These are phyloP conservation scores for Megacollybia marginata DNA, from an alignment of 768 basidiomycete genomes.

Conservation along the genomic window DNA sequence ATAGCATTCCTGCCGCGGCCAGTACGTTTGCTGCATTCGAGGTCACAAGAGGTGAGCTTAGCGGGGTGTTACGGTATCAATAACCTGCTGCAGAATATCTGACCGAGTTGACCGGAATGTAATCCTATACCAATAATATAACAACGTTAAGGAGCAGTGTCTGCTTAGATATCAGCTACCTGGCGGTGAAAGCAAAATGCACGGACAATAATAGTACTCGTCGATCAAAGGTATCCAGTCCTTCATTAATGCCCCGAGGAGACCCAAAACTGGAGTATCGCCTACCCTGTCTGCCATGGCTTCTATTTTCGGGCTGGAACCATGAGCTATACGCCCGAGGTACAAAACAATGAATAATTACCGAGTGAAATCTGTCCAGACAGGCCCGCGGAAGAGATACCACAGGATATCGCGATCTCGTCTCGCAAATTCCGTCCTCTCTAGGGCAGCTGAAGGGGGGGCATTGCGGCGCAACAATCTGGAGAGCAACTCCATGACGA, in stretches of 20 bases:
- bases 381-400: constrained; percentile 80
- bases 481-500: constrained; percentile 67
- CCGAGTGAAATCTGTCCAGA: constrained; percentile 80
- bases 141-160: constrained; percentile 33
- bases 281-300: constrained; percentile 48
- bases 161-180: constrained; percentile 8
- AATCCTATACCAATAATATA: background rate
- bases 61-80: background rate
- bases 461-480: constrained; percentile 67
- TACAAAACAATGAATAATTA: constrained; percentile 19
- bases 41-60: constrained; percentile 55
- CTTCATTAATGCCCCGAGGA: constrained; percentile 62
- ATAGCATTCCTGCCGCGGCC: constrained; percentile 84
- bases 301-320: constrained; percentile 69
- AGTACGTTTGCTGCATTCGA: constrained; percentile 90
- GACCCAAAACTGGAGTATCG: constrained; percentile 54
- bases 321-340: background rate
- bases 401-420: constrained; percentile 78
- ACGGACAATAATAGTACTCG: constrained; percentile 87
- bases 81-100: constrained; percentile 26
- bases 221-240: constrained; percentile 89
- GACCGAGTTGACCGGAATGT: constrained; percentile 27
- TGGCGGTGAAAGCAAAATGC: background rate
- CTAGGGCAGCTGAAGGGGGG: constrained; percentile 51
- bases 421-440: constrained; percentile 73